Base-by-base conservation (phyloP, 169 alveolate genomes). In the Plasmodium cynomolgi region DNA sequence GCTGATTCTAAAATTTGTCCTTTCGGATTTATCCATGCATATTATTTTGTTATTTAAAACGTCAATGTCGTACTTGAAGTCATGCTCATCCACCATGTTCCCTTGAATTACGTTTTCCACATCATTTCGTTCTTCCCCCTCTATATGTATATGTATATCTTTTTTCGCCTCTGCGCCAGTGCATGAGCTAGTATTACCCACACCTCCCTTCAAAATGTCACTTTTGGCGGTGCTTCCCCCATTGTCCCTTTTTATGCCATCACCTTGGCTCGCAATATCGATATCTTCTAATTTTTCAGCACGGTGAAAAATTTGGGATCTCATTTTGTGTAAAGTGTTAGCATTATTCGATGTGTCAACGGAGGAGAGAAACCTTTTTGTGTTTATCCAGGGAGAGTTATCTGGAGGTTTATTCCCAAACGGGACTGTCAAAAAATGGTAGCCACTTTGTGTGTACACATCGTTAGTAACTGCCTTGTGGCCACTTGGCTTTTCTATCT, bases 51-150 rank as follows among this genome's bases (percentile, higher is more conserved):
- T 77, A 56, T 86, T 47, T 71, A 86, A 56, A 33, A 50, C 68
- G 11, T 29, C 39, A n/a, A 86, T 86, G 81, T 77, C 81, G 31
- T 86, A 75, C 26, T n/a, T 77, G 72, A 86, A 86, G 81, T 77
- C 73, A 3, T 75, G 37, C 81, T 86, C 93, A n/a, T 86, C 85
- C 20, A 85, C 85, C 84, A 86, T 54, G 33, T 75, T 75, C 29
- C 44, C 71, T 9, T 23, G 50, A 20, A n/a, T 84, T n/a, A 29
- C 0, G 5, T 41, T 84, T 71, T 44, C 81, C 41, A 8, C 31
- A 68, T 23, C 17, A 33, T 37, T 11, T 84, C 4, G 9, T 72
- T 84, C 29, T 72, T 33, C 74, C 17, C 33, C 74, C n/a, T 58
- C 50, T 39, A 68, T 47, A 23, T 58, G 39, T 81, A 54, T 6